These are phyloP conservation scores for Casuarina glauca DNA, from an alignment of 306 rosid genomes.

Conservation along the genomic window DNA sequence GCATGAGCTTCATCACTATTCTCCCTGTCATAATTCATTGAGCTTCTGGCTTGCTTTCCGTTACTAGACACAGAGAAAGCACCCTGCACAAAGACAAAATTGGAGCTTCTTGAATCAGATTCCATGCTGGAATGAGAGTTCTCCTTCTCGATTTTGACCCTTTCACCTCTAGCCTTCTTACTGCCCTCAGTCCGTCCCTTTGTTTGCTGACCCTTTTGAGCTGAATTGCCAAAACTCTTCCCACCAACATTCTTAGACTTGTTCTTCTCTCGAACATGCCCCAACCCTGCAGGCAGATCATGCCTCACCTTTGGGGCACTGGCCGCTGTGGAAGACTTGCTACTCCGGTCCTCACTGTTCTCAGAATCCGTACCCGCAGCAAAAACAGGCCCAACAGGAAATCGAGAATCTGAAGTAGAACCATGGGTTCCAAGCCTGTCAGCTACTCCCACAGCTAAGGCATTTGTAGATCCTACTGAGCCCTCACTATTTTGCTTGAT, in stretches of 20 bases:
- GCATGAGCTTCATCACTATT: constrained; percentile 57
- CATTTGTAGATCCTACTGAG: constrained; percentile 47
- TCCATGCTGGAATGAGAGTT: constrained; percentile 80
- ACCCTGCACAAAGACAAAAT: constrained; percentile 52
- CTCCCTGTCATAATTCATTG: constrained; percentile 46
- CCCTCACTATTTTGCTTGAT: constrained; percentile 51
- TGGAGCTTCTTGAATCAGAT: constrained; percentile 92
- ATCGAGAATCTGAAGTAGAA: constrained; percentile 64
- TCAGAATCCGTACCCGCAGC: constrained; percentile 80
- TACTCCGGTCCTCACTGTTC: constrained; percentile 78
- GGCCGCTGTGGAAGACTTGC: constrained; percentile 90
- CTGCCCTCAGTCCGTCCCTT: constrained; percentile 55
- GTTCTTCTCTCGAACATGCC: constrained; percentile 39
- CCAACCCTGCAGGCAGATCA: constrained; percentile 33
- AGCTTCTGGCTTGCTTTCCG: constrained; percentile 58
- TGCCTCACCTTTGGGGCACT: constrained; percentile 61
- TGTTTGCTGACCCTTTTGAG: constrained; percentile 52
- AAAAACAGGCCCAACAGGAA: constrained; percentile 62
- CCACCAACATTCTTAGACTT: constrained; percentile 38
- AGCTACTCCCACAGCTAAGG: constrained; percentile 42
- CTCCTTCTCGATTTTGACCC: constrained; percentile 60
- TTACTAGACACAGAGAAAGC: constrained; percentile 47
- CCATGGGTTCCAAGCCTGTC: constrained; percentile 47
- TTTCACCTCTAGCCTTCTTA: constrained; percentile 70
- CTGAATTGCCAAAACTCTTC: constrained; percentile 45